A percentile compares a stretch with the other conserved stretches of the same genome.
Evolutionary conservation across 257 asterid species (phyloP).

Genomic region (Solanum virginianum): DNA sequence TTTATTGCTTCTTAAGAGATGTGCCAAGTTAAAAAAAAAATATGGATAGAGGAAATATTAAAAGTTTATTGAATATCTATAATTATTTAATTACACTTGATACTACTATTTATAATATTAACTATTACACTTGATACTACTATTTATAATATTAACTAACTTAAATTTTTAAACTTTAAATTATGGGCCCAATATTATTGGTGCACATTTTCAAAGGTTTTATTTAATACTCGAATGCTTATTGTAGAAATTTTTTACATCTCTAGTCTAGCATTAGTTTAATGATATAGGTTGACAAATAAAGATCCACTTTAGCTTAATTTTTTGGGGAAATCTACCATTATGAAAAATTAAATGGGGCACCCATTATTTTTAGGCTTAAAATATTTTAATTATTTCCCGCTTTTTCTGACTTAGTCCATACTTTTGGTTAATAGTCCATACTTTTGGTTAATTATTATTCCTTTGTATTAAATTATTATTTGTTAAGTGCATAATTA

Average conservation of each 20-base stretch:
- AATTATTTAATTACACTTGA: neutral
- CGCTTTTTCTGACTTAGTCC: conserved; percentile 5
- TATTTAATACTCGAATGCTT: neutral
- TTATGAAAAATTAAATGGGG: neutral
- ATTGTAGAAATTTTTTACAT: neutral
- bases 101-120: too few species aligned
- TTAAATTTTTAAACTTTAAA: too few species aligned
- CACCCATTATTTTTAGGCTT: neutral
- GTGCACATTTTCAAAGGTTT: neutral
- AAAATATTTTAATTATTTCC: neutral
- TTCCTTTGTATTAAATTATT: neutral
- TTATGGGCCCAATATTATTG: too few species aligned
- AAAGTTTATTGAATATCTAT: too few species aligned
- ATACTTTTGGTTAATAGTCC: conserved; percentile 8
- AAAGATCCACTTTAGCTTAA: conserved; percentile 6
- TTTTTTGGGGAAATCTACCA: conserved; percentile 2
- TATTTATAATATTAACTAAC: too few species aligned
- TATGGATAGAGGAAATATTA: too few species aligned
- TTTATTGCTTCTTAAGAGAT: too few species aligned
- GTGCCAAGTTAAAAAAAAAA: too few species aligned
- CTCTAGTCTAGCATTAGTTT: neutral
- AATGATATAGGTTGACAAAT: conserved; percentile 11
- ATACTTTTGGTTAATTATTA: conserved; percentile 3
- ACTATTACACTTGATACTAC: too few species aligned
- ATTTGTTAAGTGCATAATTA: neutral